Evolutionary conservation across 129 eudicot genomes (phyloP).

Genomic region (Flaveria ramosissima): DNA sequence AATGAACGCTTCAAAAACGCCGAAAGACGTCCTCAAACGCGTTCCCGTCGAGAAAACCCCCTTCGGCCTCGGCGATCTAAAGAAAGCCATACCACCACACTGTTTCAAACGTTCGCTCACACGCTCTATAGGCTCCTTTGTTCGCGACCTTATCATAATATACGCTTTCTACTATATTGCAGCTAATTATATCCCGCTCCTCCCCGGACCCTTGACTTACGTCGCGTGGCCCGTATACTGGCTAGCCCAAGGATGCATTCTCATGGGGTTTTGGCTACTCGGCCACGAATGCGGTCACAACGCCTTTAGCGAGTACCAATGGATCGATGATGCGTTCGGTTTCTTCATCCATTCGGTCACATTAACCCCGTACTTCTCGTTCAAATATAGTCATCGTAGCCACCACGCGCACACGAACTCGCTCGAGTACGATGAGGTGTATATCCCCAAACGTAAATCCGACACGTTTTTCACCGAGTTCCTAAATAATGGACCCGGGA

Average conservation of each 20-base stretch:
- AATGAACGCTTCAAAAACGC: slow-evolving; percentile 15
- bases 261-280: slow-evolving; percentile 36
- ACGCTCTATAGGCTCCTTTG: slow-evolving; percentile 31
- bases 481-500: slow-evolving; percentile 38
- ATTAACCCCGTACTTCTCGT: slow-evolving; percentile 33
- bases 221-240: slow-evolving; percentile 38
- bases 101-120: slow-evolving; percentile 34
- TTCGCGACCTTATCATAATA: slow-evolving; percentile 26
- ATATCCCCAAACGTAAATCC: slow-evolving; percentile 36
- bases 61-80: slow-evolving; percentile 30
- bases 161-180: slow-evolving; percentile 24
- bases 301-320: slow-evolving; percentile 34
- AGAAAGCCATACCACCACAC: slow-evolving; percentile 42
- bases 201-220: slow-evolving; percentile 22
- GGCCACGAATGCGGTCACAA: slow-evolving; percentile 43
- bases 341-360: slow-evolving; percentile 35
- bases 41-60: slow-evolving; percentile 33
- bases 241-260: slow-evolving; percentile 31
- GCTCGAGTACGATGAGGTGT: slow-evolving; percentile 36
- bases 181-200: slow-evolving; percentile 23
- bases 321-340: slow-evolving; percentile 30
- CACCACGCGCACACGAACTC: slow-evolving; percentile 43
- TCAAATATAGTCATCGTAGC: slow-evolving; percentile 36
- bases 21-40: slow-evolving; percentile 24
- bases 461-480: slow-evolving; percentile 30